These are phyloP conservation scores for Lasiosphaeria ovina DNA, from an alignment of 495 filamentous ascomycete species.

Conservation along the genomic window DNA sequence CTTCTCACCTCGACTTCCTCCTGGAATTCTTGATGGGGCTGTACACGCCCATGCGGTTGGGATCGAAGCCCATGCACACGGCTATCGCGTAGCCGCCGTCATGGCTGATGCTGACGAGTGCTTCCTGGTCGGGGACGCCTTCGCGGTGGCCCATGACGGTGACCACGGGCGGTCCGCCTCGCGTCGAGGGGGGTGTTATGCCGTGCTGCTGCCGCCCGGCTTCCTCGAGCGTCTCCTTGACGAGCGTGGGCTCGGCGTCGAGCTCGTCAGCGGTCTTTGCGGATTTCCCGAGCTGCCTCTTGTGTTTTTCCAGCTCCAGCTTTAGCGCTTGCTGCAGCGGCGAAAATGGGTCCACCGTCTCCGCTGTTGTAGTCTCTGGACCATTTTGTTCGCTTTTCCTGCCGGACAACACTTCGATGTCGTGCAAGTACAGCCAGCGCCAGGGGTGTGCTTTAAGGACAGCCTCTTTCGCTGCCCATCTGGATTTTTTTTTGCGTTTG, in stretches of 20 bases:
- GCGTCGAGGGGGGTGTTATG: not conserved
- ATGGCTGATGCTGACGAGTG: conserved; percentile 38
- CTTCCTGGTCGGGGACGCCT: conserved; percentile 16
- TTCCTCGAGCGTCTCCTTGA: too few relatives aligned
- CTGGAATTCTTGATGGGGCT: too few relatives aligned
- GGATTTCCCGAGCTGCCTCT: too few relatives aligned
- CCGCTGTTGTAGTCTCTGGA: not conserved
- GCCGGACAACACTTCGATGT: conserved; percentile 41
- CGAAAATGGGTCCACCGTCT: not conserved
- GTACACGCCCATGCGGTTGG: too few relatives aligned
- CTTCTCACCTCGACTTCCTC: too few relatives aligned
- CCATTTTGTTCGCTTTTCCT: not conserved
- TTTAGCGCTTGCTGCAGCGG: too few relatives aligned
- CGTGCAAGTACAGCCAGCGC: conserved; percentile 42
- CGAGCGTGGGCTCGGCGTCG: too few relatives aligned
- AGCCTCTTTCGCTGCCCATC: conserved; percentile 66
- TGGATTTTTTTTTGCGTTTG: conserved; percentile 5
- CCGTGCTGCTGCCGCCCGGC: not conserved
- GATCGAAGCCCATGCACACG: conserved; percentile 28
- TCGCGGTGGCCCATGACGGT: conserved; percentile 16
- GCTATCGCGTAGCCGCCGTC: conserved; percentile 38
- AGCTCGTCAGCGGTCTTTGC: too few relatives aligned
- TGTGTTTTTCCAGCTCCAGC: too few relatives aligned
- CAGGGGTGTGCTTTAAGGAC: conserved; percentile 57
- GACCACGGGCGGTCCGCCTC: conserved; percentile 25